These are phyloP conservation scores for Leucosporidium scottii DNA, from an alignment of 768 basidiomycete genomes.

Conservation along the genomic window DNA sequence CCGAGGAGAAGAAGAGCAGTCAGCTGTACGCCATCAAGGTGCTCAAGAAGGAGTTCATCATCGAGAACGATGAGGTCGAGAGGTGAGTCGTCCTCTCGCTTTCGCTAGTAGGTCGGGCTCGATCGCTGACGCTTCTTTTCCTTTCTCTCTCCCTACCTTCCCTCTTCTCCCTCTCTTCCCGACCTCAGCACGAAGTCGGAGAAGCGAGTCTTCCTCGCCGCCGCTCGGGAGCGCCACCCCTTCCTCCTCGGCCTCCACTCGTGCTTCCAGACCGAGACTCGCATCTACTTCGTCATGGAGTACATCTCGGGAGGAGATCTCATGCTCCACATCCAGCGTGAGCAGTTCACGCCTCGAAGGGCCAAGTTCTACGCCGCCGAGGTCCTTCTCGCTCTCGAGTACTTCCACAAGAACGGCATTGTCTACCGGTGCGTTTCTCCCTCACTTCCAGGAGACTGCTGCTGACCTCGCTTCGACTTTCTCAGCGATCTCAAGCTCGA, in stretches of 20 bases:
- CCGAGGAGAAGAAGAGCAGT: conserved; percentile 90
- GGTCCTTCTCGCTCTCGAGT: conserved; percentile 88
- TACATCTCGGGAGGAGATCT: conserved; percentile 98
- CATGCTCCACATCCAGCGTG: conserved; percentile 98
- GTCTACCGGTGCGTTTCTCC: conserved; percentile 83
- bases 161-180: background rate
- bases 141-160: background rate
- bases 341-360: conserved; percentile 96
- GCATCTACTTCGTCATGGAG: conserved; percentile 99
- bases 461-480: too few relatives aligned
- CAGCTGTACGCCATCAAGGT: conserved; percentile 97
- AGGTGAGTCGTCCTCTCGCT: conserved; percentile 53
- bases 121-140: background rate
- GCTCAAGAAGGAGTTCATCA: conserved; percentile 99
- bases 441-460: too few relatives aligned
- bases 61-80: conserved; percentile 99
- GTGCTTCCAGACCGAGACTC: conserved; percentile 99
- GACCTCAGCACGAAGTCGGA: conserved; percentile 82
- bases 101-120: background rate
- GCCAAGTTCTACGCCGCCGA: conserved; percentile 99
- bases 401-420: conserved; percentile 98
- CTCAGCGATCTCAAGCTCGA: conserved; percentile 96
- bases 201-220: conserved; percentile 94
- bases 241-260: conserved; percentile 95
- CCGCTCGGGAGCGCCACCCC: conserved; percentile 93